Evolutionary conservation across 164 flowering plant species (phyloP), one percentile per base, ranked within the genome.

Genomic region (Tetrastigma voinierianum): DNA sequence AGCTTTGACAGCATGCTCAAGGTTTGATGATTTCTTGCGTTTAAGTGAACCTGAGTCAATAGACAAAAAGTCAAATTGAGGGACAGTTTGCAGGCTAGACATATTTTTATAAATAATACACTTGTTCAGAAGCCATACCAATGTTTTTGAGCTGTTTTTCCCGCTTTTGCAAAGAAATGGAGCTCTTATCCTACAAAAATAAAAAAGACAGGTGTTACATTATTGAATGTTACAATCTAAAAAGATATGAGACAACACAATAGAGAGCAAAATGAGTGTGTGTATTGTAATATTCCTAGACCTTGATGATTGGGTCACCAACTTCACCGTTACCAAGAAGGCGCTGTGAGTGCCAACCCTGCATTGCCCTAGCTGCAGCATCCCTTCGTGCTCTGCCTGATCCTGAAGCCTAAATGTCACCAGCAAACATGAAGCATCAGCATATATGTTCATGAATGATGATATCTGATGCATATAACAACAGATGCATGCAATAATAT

Each of bases 281-380:
- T 4, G 14, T 15, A 40, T 2, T 40, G 2, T 15, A 67, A n/a
- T 15, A 52, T 52, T 52, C 40, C 56, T 76, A 73, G 44, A 91
- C 97, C 92, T 89, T 90, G 43, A 84, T 84, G 46, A 88, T 80
- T 9, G 91, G 92, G 57, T 91, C 91, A 69, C 89, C 87, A 74
- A 88, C 86, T 78, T 91, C 98, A 68, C 93, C 98, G 73, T 83
- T 86, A 66, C 92, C 84, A 66, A 84, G 84, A 74, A 84, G 81
- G 32, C 93, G 95, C 68, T 88, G 91, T 55, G 93, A 83, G 62
- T 90, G 94, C 97, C 97, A 94, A 65, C 96, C 97, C 77, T 91
- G 97, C 97, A 88, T 90, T 44, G 97, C 97, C 68, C 98, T 97
- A 75, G 93, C 94, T 51, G 98, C 98, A 63, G 98, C 89, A 83